These are phyloP conservation scores for Aegilops bicornis DNA, from an alignment of 176 grass and related monocot genomes.

Conservation along the genomic window DNA sequence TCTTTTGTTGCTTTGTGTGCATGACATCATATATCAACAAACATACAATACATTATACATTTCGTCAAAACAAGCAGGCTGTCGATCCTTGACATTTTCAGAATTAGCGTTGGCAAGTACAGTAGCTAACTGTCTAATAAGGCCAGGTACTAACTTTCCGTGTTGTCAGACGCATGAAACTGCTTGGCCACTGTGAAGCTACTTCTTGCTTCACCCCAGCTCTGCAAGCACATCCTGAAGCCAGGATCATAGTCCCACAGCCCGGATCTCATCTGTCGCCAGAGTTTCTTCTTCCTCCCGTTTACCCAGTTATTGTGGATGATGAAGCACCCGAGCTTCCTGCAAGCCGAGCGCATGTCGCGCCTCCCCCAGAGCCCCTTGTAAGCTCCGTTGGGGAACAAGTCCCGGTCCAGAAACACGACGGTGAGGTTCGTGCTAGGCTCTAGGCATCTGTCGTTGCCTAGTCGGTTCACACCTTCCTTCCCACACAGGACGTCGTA, in stretches of 20 bases:
- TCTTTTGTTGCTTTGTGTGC: neutral
- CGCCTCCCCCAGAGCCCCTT: constrained; percentile 57
- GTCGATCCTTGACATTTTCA: neutral
- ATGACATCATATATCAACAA: neutral
- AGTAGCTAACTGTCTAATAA: neutral
- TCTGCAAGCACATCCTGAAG: constrained; percentile 67
- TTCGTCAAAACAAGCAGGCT: neutral
- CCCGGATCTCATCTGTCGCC: constrained; percentile 57
- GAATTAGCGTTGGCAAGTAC: neutral
- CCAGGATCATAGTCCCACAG: constrained; percentile 80
- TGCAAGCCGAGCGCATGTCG: constrained; percentile 40
- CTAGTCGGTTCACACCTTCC: constrained; percentile 49
- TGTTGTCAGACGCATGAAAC: neutral
- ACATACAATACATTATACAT: neutral
- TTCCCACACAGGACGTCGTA: constrained; percentile 84
- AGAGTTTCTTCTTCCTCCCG: constrained; percentile 68
- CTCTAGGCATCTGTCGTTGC: constrained; percentile 52
- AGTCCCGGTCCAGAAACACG: constrained; percentile 56
- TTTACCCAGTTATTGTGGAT: constrained; percentile 93
- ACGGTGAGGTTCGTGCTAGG: constrained; percentile 60
- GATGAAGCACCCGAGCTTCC: constrained; percentile 53
- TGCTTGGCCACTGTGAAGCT: neutral
- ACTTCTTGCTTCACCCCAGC: constrained; percentile 34
- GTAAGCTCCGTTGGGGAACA: constrained; percentile 89
- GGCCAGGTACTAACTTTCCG: neutral